Percentiles rank a stretch among this genome's conserved stretches.
Evolutionary conservation across 2,329 filamentous ascomycete species (phyloP).

Genomic region (Aspergillus felis): DNA sequence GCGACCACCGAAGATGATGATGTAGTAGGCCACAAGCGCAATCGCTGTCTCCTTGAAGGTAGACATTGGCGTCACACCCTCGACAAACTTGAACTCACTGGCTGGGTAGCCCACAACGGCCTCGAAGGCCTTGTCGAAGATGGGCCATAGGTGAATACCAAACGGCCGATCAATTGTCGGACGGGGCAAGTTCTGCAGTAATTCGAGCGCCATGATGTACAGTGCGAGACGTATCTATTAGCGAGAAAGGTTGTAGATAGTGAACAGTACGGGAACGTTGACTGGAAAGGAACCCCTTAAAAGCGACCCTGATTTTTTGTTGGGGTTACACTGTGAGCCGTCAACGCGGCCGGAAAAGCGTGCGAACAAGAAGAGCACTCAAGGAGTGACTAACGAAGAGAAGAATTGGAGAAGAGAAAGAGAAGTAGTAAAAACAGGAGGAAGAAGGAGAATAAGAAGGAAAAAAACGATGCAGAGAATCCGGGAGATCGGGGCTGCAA

Average conservation of each 20-base stretch:
- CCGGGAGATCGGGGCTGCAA: background rate
- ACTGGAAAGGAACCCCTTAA: background rate
- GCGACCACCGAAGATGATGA: constrained; percentile 86
- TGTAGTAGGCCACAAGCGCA: constrained; percentile 84
- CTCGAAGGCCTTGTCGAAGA: constrained; percentile 86
- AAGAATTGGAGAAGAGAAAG: constrained; percentile 61
- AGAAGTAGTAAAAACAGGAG: constrained; percentile 53
- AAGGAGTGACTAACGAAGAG: constrained; percentile 6
- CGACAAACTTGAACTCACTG: constrained; percentile 78
- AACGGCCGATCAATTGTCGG: constrained; percentile 90
- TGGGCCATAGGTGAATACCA: constrained; percentile 85
- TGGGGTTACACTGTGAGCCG: background rate
- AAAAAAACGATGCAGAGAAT: constrained; percentile 53
- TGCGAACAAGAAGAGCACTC: constrained; percentile 6
- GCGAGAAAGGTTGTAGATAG: constrained; percentile 2
- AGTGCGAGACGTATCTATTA: background rate
- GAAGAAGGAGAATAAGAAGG: constrained; percentile 58
- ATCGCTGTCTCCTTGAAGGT: constrained; percentile 78
- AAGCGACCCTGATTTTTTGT: constrained; percentile 5
- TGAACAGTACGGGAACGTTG: constrained; percentile 1
- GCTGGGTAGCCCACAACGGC: constrained; percentile 73
- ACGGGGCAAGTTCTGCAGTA: constrained; percentile 52
- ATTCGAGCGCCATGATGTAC: constrained; percentile 46
- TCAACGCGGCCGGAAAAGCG: constrained; percentile 13
- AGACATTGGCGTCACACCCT: constrained; percentile 81